Conservation (phyloP, 345 rosid genomes). For the Corymbia maculata region DNA sequence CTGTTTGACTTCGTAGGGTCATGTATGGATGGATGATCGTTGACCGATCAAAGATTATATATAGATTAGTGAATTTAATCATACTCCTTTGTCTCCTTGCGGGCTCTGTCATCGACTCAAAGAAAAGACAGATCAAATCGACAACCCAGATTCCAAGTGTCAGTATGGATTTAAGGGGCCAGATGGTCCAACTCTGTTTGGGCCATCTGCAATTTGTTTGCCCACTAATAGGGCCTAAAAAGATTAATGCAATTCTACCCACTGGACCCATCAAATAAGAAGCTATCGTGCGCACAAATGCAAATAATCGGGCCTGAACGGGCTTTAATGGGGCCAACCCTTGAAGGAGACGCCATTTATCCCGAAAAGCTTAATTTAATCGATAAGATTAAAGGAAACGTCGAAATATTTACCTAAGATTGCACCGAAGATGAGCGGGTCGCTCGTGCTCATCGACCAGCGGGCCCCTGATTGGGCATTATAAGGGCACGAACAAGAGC, state of each 20-base stretch:
- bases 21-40: too few species aligned
- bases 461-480: not conserved
- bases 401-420: not conserved
- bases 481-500: not conserved
- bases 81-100: not conserved
- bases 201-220: not conserved
- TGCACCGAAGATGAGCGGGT: not conserved
- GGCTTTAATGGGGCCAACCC: not conserved
- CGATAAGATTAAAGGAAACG: not conserved
- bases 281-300: not conserved
- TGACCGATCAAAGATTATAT: not conserved
- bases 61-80: not conserved
- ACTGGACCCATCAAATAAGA: not conserved
- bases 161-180: not conserved
- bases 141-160: not conserved
- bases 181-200: not conserved
- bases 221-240: not conserved
- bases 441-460: not conserved
- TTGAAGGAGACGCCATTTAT: not conserved
- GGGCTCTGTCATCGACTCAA: not conserved
- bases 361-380: too few species aligned
- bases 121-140: not conserved
- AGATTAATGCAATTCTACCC: not conserved
- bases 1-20: too few species aligned
- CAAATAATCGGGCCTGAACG: not conserved